Evolutionary conservation across 306 rosid genomes (phyloP).

Genomic region (Gleditsia sinensis): DNA sequence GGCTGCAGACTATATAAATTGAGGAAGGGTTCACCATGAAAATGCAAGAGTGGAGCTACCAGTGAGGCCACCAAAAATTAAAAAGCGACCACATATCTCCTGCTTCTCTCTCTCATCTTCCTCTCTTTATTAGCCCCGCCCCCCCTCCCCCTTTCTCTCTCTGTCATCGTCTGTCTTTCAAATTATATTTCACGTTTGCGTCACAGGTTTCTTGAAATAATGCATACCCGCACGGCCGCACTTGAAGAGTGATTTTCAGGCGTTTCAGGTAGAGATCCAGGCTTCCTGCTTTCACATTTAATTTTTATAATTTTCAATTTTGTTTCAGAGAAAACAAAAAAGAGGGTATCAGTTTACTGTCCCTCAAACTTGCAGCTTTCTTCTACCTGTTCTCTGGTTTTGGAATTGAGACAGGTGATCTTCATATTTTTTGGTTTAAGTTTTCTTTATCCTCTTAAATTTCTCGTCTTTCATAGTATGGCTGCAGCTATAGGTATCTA

Average conservation of each 20-base stretch:
- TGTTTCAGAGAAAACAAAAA: too few relatives aligned
- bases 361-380: conserved; percentile 24
- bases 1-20: conserved; percentile 40
- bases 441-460: not conserved
- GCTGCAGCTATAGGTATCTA: conserved; percentile 54
- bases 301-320: not conserved
- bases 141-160: conserved; percentile 39
- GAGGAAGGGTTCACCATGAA: not conserved
- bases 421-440: not conserved
- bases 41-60: conserved; percentile 21
- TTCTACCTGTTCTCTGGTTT: conserved; percentile 31
- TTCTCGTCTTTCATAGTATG: conserved; percentile 39
- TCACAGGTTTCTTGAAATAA: not conserved
- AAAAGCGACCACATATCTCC: not conserved
- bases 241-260: conserved; percentile 35
- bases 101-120: not conserved
- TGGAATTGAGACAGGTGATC: conserved; percentile 30
- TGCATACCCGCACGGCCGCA: too few relatives aligned
- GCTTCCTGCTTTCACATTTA: not conserved
- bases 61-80: not conserved
- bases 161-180: conserved; percentile 45
- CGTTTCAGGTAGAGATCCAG: conserved; percentile 42
- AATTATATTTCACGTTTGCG: not conserved
- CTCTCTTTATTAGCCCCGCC: not conserved
- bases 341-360: too few relatives aligned